Conservation (phyloP, 1,284 basidiomycete species). For the Leccinum ponderosum region DNA sequence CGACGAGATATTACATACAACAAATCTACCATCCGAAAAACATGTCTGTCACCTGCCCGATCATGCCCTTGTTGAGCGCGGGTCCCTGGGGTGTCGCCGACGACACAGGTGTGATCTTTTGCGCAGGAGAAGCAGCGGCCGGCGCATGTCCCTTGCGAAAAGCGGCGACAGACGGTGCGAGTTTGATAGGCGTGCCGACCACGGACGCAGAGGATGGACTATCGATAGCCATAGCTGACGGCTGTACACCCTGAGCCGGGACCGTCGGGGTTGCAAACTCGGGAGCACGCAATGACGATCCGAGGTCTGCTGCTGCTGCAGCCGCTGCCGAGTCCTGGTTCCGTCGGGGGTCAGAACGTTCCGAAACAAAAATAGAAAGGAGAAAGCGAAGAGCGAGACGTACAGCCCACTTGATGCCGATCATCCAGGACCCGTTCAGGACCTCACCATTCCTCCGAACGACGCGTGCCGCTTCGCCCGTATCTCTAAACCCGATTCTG, state of each 20-base stretch:
- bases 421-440: slow-evolving; percentile 72
- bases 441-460: slow-evolving; percentile 79
- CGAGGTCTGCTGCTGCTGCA: slow-evolving; percentile 50
- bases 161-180: slow-evolving; percentile 68
- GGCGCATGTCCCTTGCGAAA: slow-evolving; percentile 52
- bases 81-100: slow-evolving; percentile 18
- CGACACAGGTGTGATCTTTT: slow-evolving; percentile 22
- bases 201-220: slow-evolving; percentile 38
- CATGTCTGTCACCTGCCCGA: slow-evolving; percentile 74
- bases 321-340: slow-evolving; percentile 53
- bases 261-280: slow-evolving; percentile 20
- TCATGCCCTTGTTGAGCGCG: slow-evolving; percentile 54
- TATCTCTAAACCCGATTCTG: slow-evolving; percentile 66
- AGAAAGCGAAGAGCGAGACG: slow-evolving; percentile 28
- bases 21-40: slow-evolving; percentile 77
- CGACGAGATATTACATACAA: slow-evolving; percentile 28
- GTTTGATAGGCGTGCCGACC: slow-evolving; percentile 64
- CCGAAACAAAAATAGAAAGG: background rate
- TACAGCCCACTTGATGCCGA: slow-evolving; percentile 80
- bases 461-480: slow-evolving; percentile 70
- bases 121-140: slow-evolving; percentile 36
- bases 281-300: slow-evolving; percentile 34
- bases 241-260: slow-evolving; percentile 25
- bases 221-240: slow-evolving; percentile 48
- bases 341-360: slow-evolving; percentile 2